Conservation (phyloP, 768 basidiomycete species). For the Lepiota brunneoincarnata region DNA sequence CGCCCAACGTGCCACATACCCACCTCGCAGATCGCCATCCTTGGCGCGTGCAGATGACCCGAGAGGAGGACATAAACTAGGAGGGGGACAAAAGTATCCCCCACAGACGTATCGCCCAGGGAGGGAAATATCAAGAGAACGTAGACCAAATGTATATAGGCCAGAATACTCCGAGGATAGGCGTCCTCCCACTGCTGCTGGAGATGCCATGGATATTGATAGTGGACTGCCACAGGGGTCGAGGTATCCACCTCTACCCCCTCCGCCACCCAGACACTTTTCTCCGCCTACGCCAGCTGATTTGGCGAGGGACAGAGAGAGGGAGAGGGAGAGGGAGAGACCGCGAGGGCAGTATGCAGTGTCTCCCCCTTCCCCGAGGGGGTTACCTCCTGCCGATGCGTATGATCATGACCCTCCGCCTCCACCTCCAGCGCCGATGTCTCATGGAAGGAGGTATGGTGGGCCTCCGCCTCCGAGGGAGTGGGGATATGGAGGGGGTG, state of each 20-base stretch:
- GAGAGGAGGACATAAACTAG: neutral
- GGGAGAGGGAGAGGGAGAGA: conserved; percentile 1
- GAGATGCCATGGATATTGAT: conserved; percentile 30
- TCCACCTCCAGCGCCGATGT: neutral
- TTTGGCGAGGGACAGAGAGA: conserved; percentile 26
- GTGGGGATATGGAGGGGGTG: conserved; percentile 15
- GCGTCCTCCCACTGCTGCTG: conserved; percentile 32
- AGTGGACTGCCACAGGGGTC: conserved; percentile 17
- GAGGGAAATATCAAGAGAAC: conserved; percentile 31
- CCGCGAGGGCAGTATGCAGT: conserved; percentile 12
- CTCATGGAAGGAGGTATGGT: conserved; percentile 1
- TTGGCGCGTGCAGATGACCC: neutral
- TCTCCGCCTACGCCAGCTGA: conserved; percentile 31
- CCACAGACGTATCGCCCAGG: conserved; percentile 6
- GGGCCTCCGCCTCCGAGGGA: conserved; percentile 25
- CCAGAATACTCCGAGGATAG: conserved; percentile 39
- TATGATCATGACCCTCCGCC: conserved; percentile 29
- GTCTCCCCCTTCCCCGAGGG: conserved; percentile 19
- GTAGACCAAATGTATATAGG: conserved; percentile 29
- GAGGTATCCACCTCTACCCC: conserved; percentile 12
- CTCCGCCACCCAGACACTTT: conserved; percentile 24
- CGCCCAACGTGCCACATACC: neutral
- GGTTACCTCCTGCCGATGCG: conserved; percentile 28
- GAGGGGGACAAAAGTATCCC: conserved; percentile 1
- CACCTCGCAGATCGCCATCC: neutral